These are phyloP conservation scores for Onygenales sp. DNA, from an alignment of 2,329 filamentous ascomycete genomes.

Conservation along the genomic window DNA sequence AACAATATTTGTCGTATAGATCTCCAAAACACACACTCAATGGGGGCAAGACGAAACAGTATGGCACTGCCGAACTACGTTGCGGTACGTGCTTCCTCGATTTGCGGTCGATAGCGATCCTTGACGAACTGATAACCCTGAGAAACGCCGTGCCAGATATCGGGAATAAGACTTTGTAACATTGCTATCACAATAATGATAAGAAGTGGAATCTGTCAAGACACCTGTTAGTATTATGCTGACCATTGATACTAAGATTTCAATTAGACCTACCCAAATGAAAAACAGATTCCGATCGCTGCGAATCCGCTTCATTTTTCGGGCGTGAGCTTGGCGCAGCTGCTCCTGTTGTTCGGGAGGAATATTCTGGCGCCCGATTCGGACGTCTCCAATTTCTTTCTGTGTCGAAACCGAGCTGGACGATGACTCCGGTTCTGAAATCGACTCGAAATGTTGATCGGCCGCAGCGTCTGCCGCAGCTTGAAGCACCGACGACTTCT, in stretches of 20 bases:
- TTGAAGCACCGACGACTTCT: constrained; percentile 33
- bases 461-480: constrained; percentile 35
- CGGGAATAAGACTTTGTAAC: constrained; percentile 34
- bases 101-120: constrained; percentile 2
- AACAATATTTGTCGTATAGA: background rate
- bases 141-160: constrained; percentile 30
- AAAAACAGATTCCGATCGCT: constrained; percentile 45
- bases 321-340: constrained; percentile 36
- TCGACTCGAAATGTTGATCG: constrained; percentile 35
- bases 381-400: constrained; percentile 30
- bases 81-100: background rate
- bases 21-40: background rate
- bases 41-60: background rate
- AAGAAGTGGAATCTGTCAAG: constrained; percentile 37
- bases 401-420: constrained; percentile 8
- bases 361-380: constrained; percentile 33
- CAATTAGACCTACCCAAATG: constrained; percentile 38
- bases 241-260: background rate
- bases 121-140: constrained; percentile 31
- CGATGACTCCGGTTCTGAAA: constrained; percentile 11
- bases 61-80: background rate
- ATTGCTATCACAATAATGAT: constrained; percentile 37
- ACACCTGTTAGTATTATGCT: constrained; percentile 14
- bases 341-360: constrained; percentile 39
- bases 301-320: constrained; percentile 38